phyloP scores from a whole-genome alignment of 805 yeast species.

The Isabelozyma gotoi region DNA sequence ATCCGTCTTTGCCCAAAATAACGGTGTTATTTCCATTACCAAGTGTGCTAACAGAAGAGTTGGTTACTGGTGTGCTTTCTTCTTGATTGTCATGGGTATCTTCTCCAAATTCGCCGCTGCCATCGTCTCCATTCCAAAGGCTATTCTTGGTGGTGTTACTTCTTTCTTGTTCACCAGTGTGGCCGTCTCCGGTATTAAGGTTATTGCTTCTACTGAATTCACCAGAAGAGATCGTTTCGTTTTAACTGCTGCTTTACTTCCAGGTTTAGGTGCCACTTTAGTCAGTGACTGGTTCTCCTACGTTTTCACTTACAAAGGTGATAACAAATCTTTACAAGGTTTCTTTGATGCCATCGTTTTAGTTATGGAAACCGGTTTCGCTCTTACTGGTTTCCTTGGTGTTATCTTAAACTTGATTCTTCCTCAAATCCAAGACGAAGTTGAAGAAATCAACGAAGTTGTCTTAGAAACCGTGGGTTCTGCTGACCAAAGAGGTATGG shows the following conservation, averaged over 20 bases:
- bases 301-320: slow-evolving; percentile 68
- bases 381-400: slow-evolving; percentile 66
- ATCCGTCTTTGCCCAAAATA: slow-evolving; percentile 92
- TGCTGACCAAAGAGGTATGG: slow-evolving; percentile 36
- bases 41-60: slow-evolving; percentile 84
- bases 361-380: slow-evolving; percentile 73
- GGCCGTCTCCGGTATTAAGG: slow-evolving; percentile 70
- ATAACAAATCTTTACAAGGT: slow-evolving; percentile 55
- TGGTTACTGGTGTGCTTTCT: slow-evolving; percentile 80
- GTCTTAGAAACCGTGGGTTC: slow-evolving; percentile 43
- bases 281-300: slow-evolving; percentile 63
- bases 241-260: slow-evolving; percentile 60
- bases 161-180: slow-evolving; percentile 74
- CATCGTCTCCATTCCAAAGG: slow-evolving; percentile 56
- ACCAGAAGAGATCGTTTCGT: slow-evolving; percentile 75
- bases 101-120: slow-evolving; percentile 88
- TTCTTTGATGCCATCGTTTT: slow-evolving; percentile 67
- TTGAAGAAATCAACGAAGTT: slow-evolving; percentile 47
- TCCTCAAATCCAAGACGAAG: slow-evolving; percentile 46
- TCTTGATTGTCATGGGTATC: slow-evolving; percentile 81
- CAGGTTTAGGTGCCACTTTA: slow-evolving; percentile 67
- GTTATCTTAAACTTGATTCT: slow-evolving; percentile 59
- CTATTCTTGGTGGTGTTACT: slow-evolving; percentile 81
- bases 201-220: slow-evolving; percentile 60
- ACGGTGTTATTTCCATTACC: slow-evolving; percentile 90